Base-by-base conservation (phyloP, 176 grass and related monocot species). In the Juncus effusus region DNA sequence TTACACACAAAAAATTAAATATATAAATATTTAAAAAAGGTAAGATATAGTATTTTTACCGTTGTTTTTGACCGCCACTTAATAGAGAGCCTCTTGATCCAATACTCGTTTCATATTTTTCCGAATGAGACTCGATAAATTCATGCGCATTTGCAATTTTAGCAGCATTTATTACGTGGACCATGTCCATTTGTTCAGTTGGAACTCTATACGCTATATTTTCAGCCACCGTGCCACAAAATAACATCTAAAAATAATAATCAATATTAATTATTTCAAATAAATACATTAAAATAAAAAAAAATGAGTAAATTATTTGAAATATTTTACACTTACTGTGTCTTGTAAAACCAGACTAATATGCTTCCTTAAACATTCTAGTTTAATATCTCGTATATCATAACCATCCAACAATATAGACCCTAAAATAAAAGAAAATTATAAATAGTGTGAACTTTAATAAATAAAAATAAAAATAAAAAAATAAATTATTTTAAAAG, bases 271-370 rank as follows among this genome's bases (percentile, higher is more conserved):
- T 60, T 56, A 73, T 55, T 72, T 52, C 53, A 76, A 54, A 16
- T 36, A 39, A 62, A 12, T 55, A n/a, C 3, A 60, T 74, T 45
- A 51, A 12, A 54, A 9, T 59, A 56, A 14, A 58, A 53, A 19
- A 67, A 36, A 36, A 70, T 60, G 10, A 42, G 58, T 58, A 15
- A 51, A 57, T 9, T 60, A 78, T 39, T 44, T 64, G 7, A 72
- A 52, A 60, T 28, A 28, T 28, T 28, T 28, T 28, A 28, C 56
- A 68, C 82, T 85, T 80, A 94, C 85, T 12, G 69, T 64, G 19
- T 94, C 90, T 69, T 94, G 90, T 83, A 82, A 85, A 77, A 89
- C 82, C 59, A 95, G 79, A 51, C 62, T 66, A 63, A 95, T 75
- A 71, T 89, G 82, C 60, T 64, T 81, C 74, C 90, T 83, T 71